A percentile compares a stretch with the other conserved stretches of the same genome.
These are phyloP conservation scores for Mallotus nudiflorus DNA, from an alignment of 345 rosid species.

Conservation along the genomic window DNA sequence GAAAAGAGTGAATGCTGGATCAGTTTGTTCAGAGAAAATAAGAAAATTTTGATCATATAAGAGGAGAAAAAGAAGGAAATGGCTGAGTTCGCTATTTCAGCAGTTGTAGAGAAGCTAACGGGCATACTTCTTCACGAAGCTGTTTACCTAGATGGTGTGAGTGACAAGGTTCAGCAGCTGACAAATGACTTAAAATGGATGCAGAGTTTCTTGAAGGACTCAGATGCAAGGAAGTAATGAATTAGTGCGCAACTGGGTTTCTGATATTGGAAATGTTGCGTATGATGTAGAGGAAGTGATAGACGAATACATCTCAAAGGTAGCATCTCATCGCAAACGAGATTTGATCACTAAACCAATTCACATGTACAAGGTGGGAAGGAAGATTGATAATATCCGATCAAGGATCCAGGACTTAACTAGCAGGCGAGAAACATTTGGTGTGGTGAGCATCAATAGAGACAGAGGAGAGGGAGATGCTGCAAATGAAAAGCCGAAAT, in stretches of 20 bases:
- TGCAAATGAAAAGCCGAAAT: conserved; percentile 5
- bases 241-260: too few relatives aligned
- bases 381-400: conserved; percentile 12
- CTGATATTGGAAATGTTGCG: too few relatives aligned
- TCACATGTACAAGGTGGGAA: conserved; percentile 16
- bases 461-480: neutral
- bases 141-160: neutral
- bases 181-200: neutral
- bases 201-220: conserved; percentile 21
- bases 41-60: neutral
- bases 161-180: neutral
- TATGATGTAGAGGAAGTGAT: too few relatives aligned
- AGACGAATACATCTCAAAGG: too few relatives aligned
- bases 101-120: neutral
- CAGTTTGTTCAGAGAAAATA: neutral
- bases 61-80: neutral
- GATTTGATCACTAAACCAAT: conserved; percentile 9
- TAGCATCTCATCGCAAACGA: neutral
- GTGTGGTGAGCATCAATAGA: neutral
- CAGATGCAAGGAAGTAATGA: conserved; percentile 15
- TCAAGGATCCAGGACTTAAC: neutral
- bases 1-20: neutral
- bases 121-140: neutral
- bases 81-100: neutral
- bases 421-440: neutral